These are phyloP conservation scores for Fusarium sp. DNA, from an alignment of 2,329 filamentous ascomycete species.

Conservation along the genomic window DNA sequence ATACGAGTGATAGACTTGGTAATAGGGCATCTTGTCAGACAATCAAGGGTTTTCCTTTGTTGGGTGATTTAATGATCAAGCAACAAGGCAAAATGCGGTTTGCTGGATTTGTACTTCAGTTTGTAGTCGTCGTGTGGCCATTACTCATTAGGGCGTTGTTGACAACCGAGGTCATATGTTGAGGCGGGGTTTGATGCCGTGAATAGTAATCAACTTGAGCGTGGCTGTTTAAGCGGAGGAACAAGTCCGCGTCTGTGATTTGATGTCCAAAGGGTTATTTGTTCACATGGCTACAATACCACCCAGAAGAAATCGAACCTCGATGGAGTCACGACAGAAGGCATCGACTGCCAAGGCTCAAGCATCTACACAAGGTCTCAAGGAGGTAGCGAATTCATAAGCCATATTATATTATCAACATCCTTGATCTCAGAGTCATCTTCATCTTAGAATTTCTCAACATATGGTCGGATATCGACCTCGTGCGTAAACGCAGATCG, in stretches of 20 bases:
- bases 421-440: too few species aligned
- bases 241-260: background rate
- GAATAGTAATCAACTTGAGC: background rate
- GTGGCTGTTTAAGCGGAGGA: background rate
- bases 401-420: too few species aligned
- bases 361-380: background rate
- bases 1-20: constrained; percentile 33
- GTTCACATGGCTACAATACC: background rate
- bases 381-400: too few species aligned
- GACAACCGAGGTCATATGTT: background rate
- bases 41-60: background rate
- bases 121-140: too few species aligned
- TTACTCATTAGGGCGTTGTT: background rate
- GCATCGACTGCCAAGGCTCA: too few species aligned
- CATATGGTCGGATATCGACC: constrained; percentile 81
- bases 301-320: background rate
- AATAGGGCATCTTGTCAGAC: constrained; percentile 27
- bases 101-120: background rate
- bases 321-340: background rate
- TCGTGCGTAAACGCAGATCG: constrained; percentile 84
- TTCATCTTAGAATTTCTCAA: constrained; percentile 80
- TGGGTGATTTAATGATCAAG: background rate
- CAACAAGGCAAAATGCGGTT: background rate
- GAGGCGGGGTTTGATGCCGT: background rate
- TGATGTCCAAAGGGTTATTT: background rate